Evolutionary conservation across 2,329 filamentous ascomycete species (phyloP), one percentile per base, ranked within the genome.

Genomic region (Colletotrichum sp.): DNA sequence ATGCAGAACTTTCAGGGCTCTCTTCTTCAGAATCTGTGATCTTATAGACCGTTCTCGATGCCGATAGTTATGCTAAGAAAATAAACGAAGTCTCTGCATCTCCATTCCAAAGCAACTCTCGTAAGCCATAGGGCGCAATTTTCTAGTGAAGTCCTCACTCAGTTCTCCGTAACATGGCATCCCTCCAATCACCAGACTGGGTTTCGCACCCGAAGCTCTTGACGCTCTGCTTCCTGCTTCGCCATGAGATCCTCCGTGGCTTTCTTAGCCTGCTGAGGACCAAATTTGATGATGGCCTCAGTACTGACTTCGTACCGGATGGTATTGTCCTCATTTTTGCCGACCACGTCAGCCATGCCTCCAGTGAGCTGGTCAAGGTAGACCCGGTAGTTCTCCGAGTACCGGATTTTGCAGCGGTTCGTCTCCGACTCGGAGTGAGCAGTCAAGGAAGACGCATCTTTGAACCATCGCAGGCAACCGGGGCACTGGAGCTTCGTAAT

Each of bases 401-500:
- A 79, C 6, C 87, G 86, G 30, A 91, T 84, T 8, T 80, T 81
- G 82, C 90, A 90, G 24, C 81, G 82, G 39, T 75, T 79, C 4
- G 84, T 83, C 69, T 84, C 85, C 2, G 86, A 84, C 78, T 92
- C 90, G 26, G 84, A 86, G 76, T 92, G 90, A 63, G 85, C 83
- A 5, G 87, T 85, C 36, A 91, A 85, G 4, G 87, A 84, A 18
- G 84, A 80, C 24, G 87, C 81, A 3, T 83, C 84, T 9, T 81
- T 81, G 79, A 89, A 91, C 9, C 78, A 80, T 4, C 80, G 80
- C 15, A 81, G 80, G 78, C 90, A 92, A 62, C 81, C 82, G 0
- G 88, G 87, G 80, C 90, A 92, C 28, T 80, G 79, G 18, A 86
- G 76, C n/a, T 80, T 80, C 5, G 77, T 80, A 32, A 81, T 76